Percentiles rank a stretch among this genome's conserved stretches.
These are phyloP conservation scores for Ambrosia trifida DNA, from an alignment of 129 eudicot genomes.

Conservation along the genomic window DNA sequence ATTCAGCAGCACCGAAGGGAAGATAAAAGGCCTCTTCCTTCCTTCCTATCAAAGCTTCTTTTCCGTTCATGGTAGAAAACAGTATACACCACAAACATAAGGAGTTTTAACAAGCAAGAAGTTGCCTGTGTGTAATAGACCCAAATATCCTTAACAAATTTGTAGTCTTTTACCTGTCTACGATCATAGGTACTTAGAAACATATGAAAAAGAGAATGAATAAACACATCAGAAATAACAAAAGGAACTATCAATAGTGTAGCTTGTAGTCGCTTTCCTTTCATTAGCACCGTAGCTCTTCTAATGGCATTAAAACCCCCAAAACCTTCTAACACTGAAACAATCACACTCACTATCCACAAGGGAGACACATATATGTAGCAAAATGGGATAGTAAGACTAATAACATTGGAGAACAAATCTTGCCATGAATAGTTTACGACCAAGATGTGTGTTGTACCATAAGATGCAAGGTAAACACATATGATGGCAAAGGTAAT, in stretches of 20 bases:
- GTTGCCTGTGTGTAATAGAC: constrained; percentile 1
- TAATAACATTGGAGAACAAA: not conserved
- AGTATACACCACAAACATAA: constrained; percentile 26
- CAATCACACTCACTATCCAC: constrained; percentile 31
- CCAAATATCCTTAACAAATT: not conserved
- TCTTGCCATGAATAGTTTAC: constrained; percentile 1
- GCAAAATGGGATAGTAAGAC: not conserved
- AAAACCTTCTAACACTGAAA: constrained; percentile 28
- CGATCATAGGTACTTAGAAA: not conserved
- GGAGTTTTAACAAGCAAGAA: constrained; percentile 15
- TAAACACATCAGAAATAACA: not conserved
- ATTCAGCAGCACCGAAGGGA: not conserved
- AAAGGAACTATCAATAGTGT: constrained; percentile 7
- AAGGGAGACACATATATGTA: constrained; percentile 14
- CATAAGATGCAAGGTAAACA: constrained; percentile 3
- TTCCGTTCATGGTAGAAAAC: constrained; percentile 22
- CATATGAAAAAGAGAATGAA: not conserved
- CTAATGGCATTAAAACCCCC: constrained; percentile 31
- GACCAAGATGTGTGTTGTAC: not conserved
- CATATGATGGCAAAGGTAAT: constrained; percentile 8
- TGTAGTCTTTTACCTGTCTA: not conserved
- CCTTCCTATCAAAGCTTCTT: not conserved
- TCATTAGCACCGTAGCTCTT: constrained; percentile 26
- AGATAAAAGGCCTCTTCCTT: not conserved
- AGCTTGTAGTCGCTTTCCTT: constrained; percentile 19